These are phyloP conservation scores for Diaporthe destruens DNA, from an alignment of 2,329 filamentous ascomycete species.

Conservation along the genomic window DNA sequence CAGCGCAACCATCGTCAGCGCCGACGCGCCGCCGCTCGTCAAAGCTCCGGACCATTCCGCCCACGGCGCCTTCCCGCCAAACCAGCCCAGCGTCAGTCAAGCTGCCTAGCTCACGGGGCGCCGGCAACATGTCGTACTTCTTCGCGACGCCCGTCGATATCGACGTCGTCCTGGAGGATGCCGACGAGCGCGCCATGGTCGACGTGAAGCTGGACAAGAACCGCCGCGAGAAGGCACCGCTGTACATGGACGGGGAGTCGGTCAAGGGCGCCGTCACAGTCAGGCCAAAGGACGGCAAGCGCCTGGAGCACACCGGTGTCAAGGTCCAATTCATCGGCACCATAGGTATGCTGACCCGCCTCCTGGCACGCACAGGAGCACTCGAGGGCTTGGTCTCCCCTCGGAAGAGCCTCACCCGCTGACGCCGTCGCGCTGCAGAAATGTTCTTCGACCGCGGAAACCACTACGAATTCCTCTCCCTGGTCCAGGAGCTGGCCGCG, in stretches of 20 bases:
- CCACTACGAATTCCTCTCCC: slow-evolving; percentile 98
- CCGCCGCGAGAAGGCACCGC: slow-evolving; percentile 92
- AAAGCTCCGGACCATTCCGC: neutral
- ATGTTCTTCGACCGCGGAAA: slow-evolving; percentile 99
- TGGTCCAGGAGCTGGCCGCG: slow-evolving; percentile 95
- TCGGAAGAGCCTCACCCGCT: neutral
- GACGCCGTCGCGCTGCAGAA: slow-evolving; percentile 68
- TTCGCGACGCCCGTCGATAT: slow-evolving; percentile 99
- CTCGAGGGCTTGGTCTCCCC: neutral
- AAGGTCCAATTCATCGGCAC: slow-evolving; percentile 99
- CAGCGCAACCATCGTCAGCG: neutral
- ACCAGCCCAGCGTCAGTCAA: slow-evolving; percentile 40
- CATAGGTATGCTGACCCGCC: slow-evolving; percentile 74
- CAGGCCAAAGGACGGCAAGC: slow-evolving; percentile 96
- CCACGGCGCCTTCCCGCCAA: neutral
- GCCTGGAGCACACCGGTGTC: slow-evolving; percentile 97
- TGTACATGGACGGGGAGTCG: slow-evolving; percentile 98
- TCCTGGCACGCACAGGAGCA: neutral
- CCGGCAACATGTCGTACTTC: slow-evolving; percentile 87
- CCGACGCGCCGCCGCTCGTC: neutral
- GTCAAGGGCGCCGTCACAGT: slow-evolving; percentile 97
- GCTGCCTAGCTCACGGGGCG: slow-evolving; percentile 41
- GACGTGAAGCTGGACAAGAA: slow-evolving; percentile 99
- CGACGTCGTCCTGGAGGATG: slow-evolving; percentile 96
- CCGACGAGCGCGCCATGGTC: slow-evolving; percentile 93